These are phyloP conservation scores for Leishmania major DNA, from an alignment of 208 protist genomes.

Conservation along the genomic window DNA sequence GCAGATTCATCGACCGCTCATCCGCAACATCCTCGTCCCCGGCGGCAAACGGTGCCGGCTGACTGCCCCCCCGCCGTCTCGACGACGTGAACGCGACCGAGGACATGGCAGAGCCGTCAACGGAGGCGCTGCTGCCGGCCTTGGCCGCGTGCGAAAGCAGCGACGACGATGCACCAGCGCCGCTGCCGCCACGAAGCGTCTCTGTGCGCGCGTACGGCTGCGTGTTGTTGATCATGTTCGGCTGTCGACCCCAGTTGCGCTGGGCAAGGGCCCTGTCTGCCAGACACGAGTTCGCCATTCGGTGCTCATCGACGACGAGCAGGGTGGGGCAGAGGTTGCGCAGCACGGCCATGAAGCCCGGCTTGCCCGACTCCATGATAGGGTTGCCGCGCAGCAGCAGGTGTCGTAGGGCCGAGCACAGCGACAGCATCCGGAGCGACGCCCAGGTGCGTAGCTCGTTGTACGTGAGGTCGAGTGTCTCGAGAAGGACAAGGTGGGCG, in stretches of 20 bases:
- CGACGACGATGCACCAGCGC: not conserved
- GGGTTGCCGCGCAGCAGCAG: slow-evolving; percentile 82
- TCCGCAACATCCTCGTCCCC: slow-evolving; percentile 12
- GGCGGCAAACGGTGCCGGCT: slow-evolving; percentile 22
- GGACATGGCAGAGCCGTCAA: slow-evolving; percentile 11
- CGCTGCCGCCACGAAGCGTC: not conserved
- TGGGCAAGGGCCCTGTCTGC: slow-evolving; percentile 40
- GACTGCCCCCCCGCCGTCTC: slow-evolving; percentile 11
- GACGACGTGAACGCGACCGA: slow-evolving; percentile 28
- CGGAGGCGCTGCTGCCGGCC: not conserved
- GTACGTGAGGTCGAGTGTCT: slow-evolving; percentile 86
- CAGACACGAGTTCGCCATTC: slow-evolving; percentile 49
- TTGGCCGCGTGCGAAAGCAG: not conserved
- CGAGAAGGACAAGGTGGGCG: slow-evolving; percentile 76
- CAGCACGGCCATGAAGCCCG: slow-evolving; percentile 46
- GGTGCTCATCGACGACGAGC: slow-evolving; percentile 64
- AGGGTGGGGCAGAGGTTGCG: slow-evolving; percentile 88
- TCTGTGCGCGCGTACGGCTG: slow-evolving; percentile 15
- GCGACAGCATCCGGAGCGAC: slow-evolving; percentile 71
- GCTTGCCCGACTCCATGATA: slow-evolving; percentile 40
- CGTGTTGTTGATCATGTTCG: slow-evolving; percentile 30
- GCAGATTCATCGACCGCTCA: slow-evolving; percentile 46
- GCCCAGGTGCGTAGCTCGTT: slow-evolving; percentile 63
- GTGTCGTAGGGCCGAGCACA: slow-evolving; percentile 63
- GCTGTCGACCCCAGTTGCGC: slow-evolving; percentile 34